A percentile compares a stretch with the other conserved stretches of the same genome.
phyloP scores from a whole-genome alignment of 306 rosid species.

The Pterocarpus santalinus region DNA sequence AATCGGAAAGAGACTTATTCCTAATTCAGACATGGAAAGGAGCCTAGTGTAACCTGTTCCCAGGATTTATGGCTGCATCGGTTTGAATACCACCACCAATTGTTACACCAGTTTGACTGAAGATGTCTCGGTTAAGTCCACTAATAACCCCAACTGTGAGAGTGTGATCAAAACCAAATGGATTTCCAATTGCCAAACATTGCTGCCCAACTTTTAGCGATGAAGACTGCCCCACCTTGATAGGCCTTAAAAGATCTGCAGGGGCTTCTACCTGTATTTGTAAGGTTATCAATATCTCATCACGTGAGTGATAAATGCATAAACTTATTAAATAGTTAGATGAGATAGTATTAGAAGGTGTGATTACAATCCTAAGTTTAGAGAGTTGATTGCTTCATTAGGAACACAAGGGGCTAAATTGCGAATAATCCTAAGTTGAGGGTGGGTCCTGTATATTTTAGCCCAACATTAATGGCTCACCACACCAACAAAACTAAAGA shows the following conservation, averaged over 20 bases:
- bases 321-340: neutral
- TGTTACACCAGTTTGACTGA: conserved; percentile 92
- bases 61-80: conserved; percentile 97
- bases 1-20: conserved; percentile 31
- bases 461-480: neutral
- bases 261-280: conserved; percentile 83
- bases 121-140: conserved; percentile 92
- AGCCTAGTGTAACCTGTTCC: conserved; percentile 72
- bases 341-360: neutral
- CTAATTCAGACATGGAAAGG: conserved; percentile 31
- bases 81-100: conserved; percentile 98
- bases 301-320: neutral
- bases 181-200: conserved; percentile 98
- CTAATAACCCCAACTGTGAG: conserved; percentile 95
- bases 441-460: neutral
- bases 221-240: conserved; percentile 77
- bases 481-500: neutral
- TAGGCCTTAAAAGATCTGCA: conserved; percentile 77
- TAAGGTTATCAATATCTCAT: conserved; percentile 36
- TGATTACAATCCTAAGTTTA: conserved; percentile 9
- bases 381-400: conserved; percentile 19
- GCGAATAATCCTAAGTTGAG: neutral
- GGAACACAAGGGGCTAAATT: neutral
- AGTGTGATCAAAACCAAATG: conserved; percentile 98
- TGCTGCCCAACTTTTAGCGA: conserved; percentile 92